Conservation (phyloP, 345 rosid species). For the Gossypium raimondii region DNA sequence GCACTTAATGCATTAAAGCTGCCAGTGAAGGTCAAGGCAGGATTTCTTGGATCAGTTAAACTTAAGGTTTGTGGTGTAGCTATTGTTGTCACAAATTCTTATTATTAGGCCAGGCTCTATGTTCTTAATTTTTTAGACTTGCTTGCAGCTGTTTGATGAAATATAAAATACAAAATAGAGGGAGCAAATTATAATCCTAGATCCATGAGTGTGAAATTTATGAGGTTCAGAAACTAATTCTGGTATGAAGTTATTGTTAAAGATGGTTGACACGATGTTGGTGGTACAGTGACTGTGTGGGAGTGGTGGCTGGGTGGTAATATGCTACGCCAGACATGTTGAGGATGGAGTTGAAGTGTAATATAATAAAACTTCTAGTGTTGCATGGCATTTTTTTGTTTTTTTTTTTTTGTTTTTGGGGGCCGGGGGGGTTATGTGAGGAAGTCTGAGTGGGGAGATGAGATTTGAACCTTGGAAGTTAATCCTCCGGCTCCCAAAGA, state of each 20-base stretch:
- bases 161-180: not conserved
- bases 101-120: not conserved
- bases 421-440: not conserved
- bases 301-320: not conserved
- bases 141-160: not conserved
- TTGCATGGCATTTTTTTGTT: not conserved
- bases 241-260: not conserved
- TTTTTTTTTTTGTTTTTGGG: too few relatives aligned
- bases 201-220: not conserved
- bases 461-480: not conserved
- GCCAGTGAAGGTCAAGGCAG: constrained; percentile 98
- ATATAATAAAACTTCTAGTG: not conserved
- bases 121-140: not conserved
- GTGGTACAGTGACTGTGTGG: not conserved
- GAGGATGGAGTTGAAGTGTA: constrained; percentile 1
- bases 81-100: not conserved
- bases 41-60: constrained; percentile 97
- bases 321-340: not conserved
- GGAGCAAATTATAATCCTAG: not conserved
- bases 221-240: constrained; percentile 2
- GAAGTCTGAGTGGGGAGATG: not conserved
- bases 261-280: not conserved
- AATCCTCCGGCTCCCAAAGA: not conserved
- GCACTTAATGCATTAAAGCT: constrained; percentile 91
- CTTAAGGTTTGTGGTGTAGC: constrained; percentile 61